Conservation (phyloP, 306 rosid species). For the Dryas octopetala region DNA sequence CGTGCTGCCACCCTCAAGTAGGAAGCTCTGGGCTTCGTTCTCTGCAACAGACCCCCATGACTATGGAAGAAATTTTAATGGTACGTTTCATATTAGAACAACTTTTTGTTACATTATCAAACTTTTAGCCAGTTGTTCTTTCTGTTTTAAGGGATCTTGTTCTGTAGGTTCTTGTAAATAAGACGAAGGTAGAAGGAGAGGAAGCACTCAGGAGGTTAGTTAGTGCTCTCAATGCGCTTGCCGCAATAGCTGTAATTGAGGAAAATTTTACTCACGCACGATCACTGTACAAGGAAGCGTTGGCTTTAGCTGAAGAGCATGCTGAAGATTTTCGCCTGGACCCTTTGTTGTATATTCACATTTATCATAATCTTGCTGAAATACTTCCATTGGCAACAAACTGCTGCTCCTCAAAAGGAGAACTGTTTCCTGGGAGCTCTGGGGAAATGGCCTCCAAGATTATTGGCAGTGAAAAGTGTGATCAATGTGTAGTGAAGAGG, state of each 20-base stretch:
- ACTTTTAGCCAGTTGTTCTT: not conserved
- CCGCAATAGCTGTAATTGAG: constrained; percentile 72
- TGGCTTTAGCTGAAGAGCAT: constrained; percentile 69
- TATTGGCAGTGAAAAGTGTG: constrained; percentile 42
- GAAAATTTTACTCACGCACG: constrained; percentile 65
- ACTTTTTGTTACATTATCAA: constrained; percentile 8
- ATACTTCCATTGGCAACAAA: constrained; percentile 55
- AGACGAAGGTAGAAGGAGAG: constrained; percentile 93
- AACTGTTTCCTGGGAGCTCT: constrained; percentile 34
- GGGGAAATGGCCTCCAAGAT: constrained; percentile 33
- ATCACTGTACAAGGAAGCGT: constrained; percentile 73
- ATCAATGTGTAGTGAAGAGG: constrained; percentile 59
- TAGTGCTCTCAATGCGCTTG: constrained; percentile 86
- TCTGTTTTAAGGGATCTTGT: constrained; percentile 30
- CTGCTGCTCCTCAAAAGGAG: constrained; percentile 38
- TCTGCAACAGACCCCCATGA: constrained; percentile 92
- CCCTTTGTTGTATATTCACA: constrained; percentile 81
- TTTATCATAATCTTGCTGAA: constrained; percentile 86
- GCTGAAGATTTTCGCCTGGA: constrained; percentile 87
- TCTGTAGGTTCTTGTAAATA: constrained; percentile 83
- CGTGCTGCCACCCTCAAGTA: constrained; percentile 98
- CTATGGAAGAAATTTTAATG: constrained; percentile 94
- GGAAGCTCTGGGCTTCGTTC: constrained; percentile 97
- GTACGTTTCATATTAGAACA: constrained; percentile 36
- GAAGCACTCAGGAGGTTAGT: constrained; percentile 86